Conservation (phyloP, 306 rosid genomes). For the Biancaea sappan region DNA sequence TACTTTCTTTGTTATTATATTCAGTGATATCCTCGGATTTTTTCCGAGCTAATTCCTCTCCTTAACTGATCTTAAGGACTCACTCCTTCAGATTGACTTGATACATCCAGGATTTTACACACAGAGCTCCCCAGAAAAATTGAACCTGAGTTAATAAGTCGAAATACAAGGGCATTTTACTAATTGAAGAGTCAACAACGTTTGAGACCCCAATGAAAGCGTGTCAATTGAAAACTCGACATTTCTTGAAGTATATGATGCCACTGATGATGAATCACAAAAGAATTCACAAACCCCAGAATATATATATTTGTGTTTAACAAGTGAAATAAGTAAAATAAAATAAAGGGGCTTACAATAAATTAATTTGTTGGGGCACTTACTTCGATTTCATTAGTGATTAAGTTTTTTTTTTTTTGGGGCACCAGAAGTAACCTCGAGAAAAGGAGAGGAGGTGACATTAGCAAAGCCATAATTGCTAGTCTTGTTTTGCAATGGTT, state of each 20-base stretch:
- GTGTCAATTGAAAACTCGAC: slow-evolving; percentile 16
- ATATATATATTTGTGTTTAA: neutral
- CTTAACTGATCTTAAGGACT: too few species aligned
- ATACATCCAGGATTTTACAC: too few species aligned
- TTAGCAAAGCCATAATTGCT: slow-evolving; percentile 21
- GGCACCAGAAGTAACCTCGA: neutral
- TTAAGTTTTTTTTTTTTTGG: neutral
- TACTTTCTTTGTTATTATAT: too few species aligned
- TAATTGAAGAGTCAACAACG: too few species aligned
- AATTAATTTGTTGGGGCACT: slow-evolving; percentile 25
- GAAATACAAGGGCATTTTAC: too few species aligned
- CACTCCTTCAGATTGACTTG: too few species aligned
- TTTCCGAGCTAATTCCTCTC: too few species aligned
- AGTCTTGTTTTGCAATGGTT: slow-evolving; percentile 17
- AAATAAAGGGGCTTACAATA: neutral
- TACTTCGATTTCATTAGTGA: neutral
- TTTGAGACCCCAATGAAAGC: slow-evolving; percentile 4
- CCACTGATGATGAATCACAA: slow-evolving; percentile 15
- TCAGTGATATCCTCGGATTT: too few species aligned
- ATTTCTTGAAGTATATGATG: slow-evolving; percentile 26
- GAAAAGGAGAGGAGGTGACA: slow-evolving; percentile 25
- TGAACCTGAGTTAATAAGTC: too few species aligned
- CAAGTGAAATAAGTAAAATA: neutral
- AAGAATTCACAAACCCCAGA: neutral
- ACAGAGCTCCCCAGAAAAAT: too few species aligned